phyloP scores from a whole-genome alignment of 2,329 filamentous ascomycete genomes.

The Tolypocladium amazonense region DNA sequence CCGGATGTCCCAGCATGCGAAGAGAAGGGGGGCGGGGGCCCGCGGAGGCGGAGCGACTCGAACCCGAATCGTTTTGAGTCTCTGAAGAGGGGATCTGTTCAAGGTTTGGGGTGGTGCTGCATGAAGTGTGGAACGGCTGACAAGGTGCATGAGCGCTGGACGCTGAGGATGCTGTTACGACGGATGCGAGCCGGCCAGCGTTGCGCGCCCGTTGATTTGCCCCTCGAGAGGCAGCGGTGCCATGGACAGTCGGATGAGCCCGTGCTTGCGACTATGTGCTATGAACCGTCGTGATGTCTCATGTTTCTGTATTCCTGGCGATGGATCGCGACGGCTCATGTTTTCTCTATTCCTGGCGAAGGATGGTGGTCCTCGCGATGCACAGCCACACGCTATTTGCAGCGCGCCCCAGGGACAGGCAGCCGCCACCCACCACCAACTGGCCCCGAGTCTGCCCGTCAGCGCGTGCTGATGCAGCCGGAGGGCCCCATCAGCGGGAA shows the following conservation, averaged over 20 bases:
- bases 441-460: background rate
- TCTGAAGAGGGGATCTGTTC: too few species aligned
- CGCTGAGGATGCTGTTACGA: background rate
- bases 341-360: too few species aligned
- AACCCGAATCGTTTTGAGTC: background rate
- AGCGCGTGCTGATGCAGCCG: background rate
- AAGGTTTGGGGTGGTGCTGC: background rate
- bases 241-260: too few species aligned
- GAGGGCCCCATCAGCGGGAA: too few species aligned
- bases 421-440: background rate
- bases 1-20: background rate
- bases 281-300: too few species aligned
- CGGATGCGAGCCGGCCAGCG: background rate
- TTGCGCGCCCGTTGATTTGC: background rate
- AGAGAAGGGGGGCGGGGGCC: background rate
- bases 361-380: background rate
- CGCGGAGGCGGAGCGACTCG: background rate
- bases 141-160: background rate
- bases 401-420: background rate
- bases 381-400: background rate
- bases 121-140: background rate
- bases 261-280: too few species aligned
- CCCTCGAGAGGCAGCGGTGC: too few species aligned
- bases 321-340: too few species aligned
- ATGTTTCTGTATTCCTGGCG: too few species aligned